Evolutionary conservation across 345 rosid species (phyloP).

Genomic region (Durio zibethinus): DNA sequence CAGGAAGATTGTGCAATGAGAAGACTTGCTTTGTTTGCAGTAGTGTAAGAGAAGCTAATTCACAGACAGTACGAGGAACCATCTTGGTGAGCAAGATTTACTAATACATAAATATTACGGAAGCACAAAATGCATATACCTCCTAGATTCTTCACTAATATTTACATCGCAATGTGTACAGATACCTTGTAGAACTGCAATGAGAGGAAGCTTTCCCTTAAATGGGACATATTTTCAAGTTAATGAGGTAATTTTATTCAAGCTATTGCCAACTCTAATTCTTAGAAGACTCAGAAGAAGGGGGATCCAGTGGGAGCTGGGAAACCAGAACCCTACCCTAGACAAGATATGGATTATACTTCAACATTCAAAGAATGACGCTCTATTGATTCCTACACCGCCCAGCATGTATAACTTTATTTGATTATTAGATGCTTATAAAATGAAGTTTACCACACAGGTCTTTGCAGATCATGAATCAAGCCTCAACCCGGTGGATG

Average conservation of each 20-base stretch:
- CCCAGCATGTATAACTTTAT: neutral
- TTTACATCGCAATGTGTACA: constrained; percentile 27
- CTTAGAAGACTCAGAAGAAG: neutral
- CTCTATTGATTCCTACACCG: neutral
- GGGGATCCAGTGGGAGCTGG: neutral
- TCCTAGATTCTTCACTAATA: constrained; percentile 23
- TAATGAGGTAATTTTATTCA: constrained; percentile 57
- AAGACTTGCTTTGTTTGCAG: constrained; percentile 73
- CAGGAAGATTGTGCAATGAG: constrained; percentile 56
- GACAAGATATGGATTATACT: neutral
- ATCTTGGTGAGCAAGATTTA: constrained; percentile 56
- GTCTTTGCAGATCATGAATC: constrained; percentile 83
- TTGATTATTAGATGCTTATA: neutral
- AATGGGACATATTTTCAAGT: constrained; percentile 96
- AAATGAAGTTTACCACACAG: constrained; percentile 38
- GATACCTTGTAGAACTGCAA: constrained; percentile 96
- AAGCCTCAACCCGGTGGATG: constrained; percentile 68
- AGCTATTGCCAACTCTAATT: constrained; percentile 2
- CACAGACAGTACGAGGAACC: constrained; percentile 82
- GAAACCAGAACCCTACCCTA: constrained; percentile 5
- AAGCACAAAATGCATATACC: constrained; percentile 1
- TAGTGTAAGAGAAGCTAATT: constrained; percentile 61
- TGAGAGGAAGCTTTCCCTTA: constrained; percentile 92
- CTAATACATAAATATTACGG: constrained; percentile 4
- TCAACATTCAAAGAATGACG: neutral